Evolutionary conservation across 2,329 filamentous ascomycete genomes (phyloP).

Genomic region (Gnomoniopsis sp.): DNA sequence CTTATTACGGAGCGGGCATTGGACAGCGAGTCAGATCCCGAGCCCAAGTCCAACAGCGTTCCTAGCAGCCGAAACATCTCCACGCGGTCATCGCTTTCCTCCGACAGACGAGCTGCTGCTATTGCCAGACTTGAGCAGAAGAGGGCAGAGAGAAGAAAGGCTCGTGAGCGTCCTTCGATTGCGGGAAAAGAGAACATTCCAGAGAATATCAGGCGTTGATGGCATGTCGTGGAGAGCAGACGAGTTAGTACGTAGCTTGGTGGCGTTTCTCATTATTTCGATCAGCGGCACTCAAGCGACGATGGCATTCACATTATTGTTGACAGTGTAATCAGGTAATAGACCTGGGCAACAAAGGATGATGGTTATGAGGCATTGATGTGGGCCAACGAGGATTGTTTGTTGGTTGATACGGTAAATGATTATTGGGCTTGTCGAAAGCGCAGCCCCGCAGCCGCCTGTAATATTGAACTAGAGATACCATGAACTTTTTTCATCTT

Average conservation of each 20-base stretch:
- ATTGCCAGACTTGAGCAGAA: conserved; percentile 53
- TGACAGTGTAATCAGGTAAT: conserved; percentile 19
- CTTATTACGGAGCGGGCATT: conserved; percentile 26
- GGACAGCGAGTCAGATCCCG: conserved; percentile 37
- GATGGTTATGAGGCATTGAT: background rate
- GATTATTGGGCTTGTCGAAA: conserved; percentile 4
- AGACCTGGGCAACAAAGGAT: background rate
- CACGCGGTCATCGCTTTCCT: conserved; percentile 42
- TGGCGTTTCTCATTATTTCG: conserved; percentile 8
- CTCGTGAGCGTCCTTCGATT: conserved; percentile 27
- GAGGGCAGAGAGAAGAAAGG: conserved; percentile 46
- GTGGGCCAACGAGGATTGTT: background rate
- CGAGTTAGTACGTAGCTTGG: conserved; percentile 5
- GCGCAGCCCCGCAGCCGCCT: conserved; percentile 17
- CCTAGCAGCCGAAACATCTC: conserved; percentile 32
- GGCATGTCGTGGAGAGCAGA: conserved; percentile 12
- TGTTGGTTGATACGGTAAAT: conserved; percentile 8
- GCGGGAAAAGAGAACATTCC: conserved; percentile 55
- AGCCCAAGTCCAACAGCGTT: conserved; percentile 28
- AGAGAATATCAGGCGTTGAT: conserved; percentile 46
- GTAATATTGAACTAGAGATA: conserved; percentile 12
- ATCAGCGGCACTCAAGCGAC: conserved; percentile 15
- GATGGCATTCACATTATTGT: background rate
- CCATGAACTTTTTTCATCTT: background rate
- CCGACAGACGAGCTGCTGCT: conserved; percentile 51